Base-by-base conservation (phyloP, 768 basidiomycete species). In the Steccherinum ochraceum region DNA sequence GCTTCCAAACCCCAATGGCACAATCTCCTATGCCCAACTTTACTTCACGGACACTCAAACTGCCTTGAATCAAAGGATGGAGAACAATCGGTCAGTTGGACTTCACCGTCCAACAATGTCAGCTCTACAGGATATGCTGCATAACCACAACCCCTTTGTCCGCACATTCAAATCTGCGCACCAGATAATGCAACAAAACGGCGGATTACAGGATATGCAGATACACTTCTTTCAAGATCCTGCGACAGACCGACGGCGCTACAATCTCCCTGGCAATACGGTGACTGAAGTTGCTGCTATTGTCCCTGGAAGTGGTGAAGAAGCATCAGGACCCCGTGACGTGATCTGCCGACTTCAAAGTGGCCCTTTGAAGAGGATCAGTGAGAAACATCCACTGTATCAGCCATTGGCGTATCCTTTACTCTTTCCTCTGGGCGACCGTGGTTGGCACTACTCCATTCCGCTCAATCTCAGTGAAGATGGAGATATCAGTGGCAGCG, bases 251-350 rank as follows among this genome's bases (percentile, higher is more conserved):
- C 56, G 43, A 0, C 57, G 70, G 4, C 48, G 64, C 12, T 76
- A 79, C 46, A 78, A 79, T 55, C 51, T 72, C 0, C 76, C 77
- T 2, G n/a, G n/a, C n/a, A n/a, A n/a, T n/a, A 71, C 68, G 42
- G 62, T 66, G 1, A 57, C 67, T 51, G 73, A 77, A 45, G 63
- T 78, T 50, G 72, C 72, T 27, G 35, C n/a, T 11, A 39, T 39
- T 39, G n/a, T 39, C 35, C 35, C 35, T 39, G 35, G 35, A n/a
- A 50, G 59, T 19, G 57, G 56, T 48, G 62, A 61, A 40, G 57
- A 52, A 1, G 35, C n/a, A 11, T n/a, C n/a, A 11, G 35, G n/a
- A 11, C 35, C 35, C 35, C 35, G 35, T n/a, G 35, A 39, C n/a
- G n/a, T 39, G 11, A 39, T 39, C 35, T n/a, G 11, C 35, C 35